Conservation (phyloP, 2,329 filamentous ascomycete genomes). For the Colletotrichum phormii region DNA sequence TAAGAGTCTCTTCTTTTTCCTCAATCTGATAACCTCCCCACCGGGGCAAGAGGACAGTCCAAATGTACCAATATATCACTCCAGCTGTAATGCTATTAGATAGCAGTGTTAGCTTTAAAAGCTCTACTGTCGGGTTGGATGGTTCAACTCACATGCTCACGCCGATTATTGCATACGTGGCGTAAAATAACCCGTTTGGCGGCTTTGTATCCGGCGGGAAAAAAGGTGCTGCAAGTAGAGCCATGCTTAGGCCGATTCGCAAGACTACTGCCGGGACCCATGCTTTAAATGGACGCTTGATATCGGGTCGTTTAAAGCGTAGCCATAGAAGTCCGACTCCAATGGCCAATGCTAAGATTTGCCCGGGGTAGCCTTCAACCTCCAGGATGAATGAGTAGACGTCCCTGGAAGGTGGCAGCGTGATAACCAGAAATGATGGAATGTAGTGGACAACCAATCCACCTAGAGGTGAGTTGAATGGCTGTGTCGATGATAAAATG, state of each 20-base stretch:
- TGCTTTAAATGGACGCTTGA: conserved; percentile 73
- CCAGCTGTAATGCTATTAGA: conserved; percentile 66
- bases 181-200: conserved; percentile 61
- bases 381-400: conserved; percentile 81
- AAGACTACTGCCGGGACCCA: conserved; percentile 71
- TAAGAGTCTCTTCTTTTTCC: conserved; percentile 68
- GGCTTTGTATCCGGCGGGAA: conserved; percentile 65
- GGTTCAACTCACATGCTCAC: conserved; percentile 61
- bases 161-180: conserved; percentile 65
- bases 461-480: conserved; percentile 75
- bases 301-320: conserved; percentile 67
- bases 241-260: conserved; percentile 63
- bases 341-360: conserved; percentile 69
- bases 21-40: conserved; percentile 71
- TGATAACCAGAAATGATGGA: conserved; percentile 74
- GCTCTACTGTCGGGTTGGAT: neutral
- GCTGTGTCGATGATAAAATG: conserved; percentile 71
- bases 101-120: neutral
- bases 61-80: conserved; percentile 75
- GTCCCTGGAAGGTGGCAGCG: conserved; percentile 71
- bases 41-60: conserved; percentile 70
- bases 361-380: conserved; percentile 75
- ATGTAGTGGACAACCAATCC: conserved; percentile 77
- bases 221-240: conserved; percentile 70
- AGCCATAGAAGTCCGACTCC: conserved; percentile 71